Evolutionary conservation across 371 early-diverging fungal species (phyloP).

Genomic region (Mortierella sp.): DNA sequence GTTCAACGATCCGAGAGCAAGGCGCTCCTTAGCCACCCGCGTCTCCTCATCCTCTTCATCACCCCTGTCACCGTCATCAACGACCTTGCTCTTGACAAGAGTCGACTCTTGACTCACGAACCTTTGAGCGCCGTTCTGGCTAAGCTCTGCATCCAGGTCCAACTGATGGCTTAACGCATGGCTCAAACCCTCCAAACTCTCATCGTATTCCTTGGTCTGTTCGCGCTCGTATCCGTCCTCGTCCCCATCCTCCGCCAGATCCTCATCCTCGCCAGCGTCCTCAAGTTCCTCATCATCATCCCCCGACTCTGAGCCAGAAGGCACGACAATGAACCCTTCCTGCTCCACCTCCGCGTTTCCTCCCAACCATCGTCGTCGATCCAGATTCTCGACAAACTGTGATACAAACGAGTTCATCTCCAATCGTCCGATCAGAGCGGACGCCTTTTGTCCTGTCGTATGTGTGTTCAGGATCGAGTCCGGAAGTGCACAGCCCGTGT

Average conservation of each 20-base stretch:
- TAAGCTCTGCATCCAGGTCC: constrained; percentile 13
- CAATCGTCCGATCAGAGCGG: constrained; percentile 34
- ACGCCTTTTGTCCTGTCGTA: constrained; percentile 28
- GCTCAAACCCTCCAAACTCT: constrained; percentile 27
- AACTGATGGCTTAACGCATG: constrained; percentile 34
- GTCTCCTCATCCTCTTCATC: constrained; percentile 49
- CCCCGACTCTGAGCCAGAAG: constrained; percentile 29
- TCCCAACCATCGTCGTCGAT: constrained; percentile 45
- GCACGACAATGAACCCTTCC: constrained; percentile 44
- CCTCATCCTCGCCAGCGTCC: constrained; percentile 12
- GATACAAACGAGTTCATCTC: constrained; percentile 53
- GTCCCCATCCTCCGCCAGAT: constrained; percentile 6
- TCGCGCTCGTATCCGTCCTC: constrained; percentile 12
- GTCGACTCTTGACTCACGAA: constrained; percentile 5
- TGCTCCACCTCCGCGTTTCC: constrained; percentile 27
- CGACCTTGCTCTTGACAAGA: neutral
- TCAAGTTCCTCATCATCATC: constrained; percentile 23
- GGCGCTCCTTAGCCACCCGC: constrained; percentile 32
- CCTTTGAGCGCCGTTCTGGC: constrained; percentile 9
- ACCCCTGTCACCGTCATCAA: constrained; percentile 19
- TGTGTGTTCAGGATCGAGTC: constrained; percentile 46
- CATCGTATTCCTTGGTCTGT: constrained; percentile 16
- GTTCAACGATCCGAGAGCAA: constrained; percentile 43
- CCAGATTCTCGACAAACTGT: constrained; percentile 48
- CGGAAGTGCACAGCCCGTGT: constrained; percentile 40